Percentiles rank a stretch among this genome's conserved stretches.
Evolutionary conservation across 1,284 basidiomycete genomes (phyloP).

Genomic region (Termitomyces sp.): DNA sequence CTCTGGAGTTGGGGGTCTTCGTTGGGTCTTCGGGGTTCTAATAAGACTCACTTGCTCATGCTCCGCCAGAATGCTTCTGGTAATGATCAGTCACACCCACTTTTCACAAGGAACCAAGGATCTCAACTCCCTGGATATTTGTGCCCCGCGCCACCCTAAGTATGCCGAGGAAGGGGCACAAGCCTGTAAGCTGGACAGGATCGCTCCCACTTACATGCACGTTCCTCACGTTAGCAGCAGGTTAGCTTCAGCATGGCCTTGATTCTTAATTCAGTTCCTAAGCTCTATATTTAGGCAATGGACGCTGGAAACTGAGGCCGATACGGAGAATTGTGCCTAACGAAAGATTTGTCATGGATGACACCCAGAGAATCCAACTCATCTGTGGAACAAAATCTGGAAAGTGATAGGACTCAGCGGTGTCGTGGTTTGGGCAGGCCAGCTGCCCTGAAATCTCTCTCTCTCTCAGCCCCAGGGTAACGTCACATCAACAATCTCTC

Average conservation of each 20-base stretch:
- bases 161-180: neutral
- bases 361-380: neutral
- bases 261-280: neutral
- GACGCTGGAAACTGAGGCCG: neutral
- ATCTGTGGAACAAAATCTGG: neutral
- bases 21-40: too few species aligned
- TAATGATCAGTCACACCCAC: neutral
- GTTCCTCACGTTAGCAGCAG: conserved; percentile 2
- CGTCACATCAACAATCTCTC: neutral
- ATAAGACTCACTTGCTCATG: neutral
- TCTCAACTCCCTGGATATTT: neutral
- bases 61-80: neutral
- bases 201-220: neutral
- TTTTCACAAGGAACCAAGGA: neutral
- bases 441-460: neutral
- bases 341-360: neutral
- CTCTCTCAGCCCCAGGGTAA: neutral
- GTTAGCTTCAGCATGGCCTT: conserved; percentile 1
- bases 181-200: neutral
- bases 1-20: neutral
- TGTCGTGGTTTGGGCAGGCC: neutral
- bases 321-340: neutral
- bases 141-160: neutral
- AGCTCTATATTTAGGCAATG: neutral
- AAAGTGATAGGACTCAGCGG: neutral